A percentile compares a stretch with the other conserved stretches of the same genome.
Evolutionary conservation across 192 early-diverging fungal species (phyloP).

Genomic region (Entomortierella beljakovae): DNA sequence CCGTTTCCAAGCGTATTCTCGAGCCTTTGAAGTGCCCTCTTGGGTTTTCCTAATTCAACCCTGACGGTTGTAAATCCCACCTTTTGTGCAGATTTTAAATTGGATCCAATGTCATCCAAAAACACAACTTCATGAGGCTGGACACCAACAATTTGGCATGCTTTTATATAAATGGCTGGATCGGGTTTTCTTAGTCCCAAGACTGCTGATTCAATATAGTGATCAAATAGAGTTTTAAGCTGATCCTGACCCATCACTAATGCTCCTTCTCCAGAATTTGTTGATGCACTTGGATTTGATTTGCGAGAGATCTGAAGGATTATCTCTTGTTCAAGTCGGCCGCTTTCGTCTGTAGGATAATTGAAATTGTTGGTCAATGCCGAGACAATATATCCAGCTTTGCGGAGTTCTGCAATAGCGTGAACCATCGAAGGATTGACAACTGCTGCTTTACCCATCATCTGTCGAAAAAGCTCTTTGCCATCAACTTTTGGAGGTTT

Average conservation of each 20-base stretch:
- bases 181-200: slow-evolving; percentile 88
- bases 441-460: slow-evolving; percentile 70
- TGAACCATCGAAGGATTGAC: slow-evolving; percentile 59
- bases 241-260: slow-evolving; percentile 52
- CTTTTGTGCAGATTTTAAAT: slow-evolving; percentile 74
- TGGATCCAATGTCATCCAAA: slow-evolving; percentile 87
- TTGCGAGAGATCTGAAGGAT: slow-evolving; percentile 24
- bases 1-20: slow-evolving; percentile 51
- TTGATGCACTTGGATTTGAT: not conserved
- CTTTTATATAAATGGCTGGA: slow-evolving; percentile 74
- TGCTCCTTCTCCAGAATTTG: slow-evolving; percentile 27
- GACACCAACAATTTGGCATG: slow-evolving; percentile 78
- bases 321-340: slow-evolving; percentile 24
- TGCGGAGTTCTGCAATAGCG: slow-evolving; percentile 56
- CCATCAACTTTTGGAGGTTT: slow-evolving; percentile 62
- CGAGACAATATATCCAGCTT: slow-evolving; percentile 71
- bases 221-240: slow-evolving; percentile 70
- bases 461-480: slow-evolving; percentile 65
- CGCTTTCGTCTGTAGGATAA: slow-evolving; percentile 52
- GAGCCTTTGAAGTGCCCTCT: slow-evolving; percentile 63
- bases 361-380: slow-evolving; percentile 91
- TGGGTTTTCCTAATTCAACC: slow-evolving; percentile 62
- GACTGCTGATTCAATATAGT: slow-evolving; percentile 80
- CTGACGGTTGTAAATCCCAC: slow-evolving; percentile 81
- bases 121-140: slow-evolving; percentile 77